Percentiles rank a stretch among this genome's conserved stretches.
These are phyloP conservation scores for Massariosphaeria phaeospora DNA, from an alignment of 495 filamentous ascomycete genomes.

Conservation along the genomic window DNA sequence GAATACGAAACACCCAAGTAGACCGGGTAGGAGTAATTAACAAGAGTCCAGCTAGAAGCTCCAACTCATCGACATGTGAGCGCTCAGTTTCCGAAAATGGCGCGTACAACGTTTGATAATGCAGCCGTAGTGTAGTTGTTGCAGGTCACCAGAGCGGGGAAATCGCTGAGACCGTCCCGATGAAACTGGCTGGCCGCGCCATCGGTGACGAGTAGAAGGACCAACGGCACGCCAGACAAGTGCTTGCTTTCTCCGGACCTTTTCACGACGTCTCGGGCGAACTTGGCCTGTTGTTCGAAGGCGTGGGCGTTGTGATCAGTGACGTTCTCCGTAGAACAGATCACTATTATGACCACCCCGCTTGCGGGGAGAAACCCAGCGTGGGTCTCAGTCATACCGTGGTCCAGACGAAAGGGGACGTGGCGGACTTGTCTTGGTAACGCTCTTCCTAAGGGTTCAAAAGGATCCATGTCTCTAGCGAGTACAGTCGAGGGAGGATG, in stretches of 20 bases:
- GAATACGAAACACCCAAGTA: too few species aligned
- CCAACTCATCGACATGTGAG: too few species aligned
- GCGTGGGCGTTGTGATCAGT: not conserved
- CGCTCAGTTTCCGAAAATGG: constrained; percentile 25
- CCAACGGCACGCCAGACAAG: constrained; percentile 9
- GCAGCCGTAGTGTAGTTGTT: constrained; percentile 21
- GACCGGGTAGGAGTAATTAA: too few species aligned
- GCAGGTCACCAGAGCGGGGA: constrained; percentile 18
- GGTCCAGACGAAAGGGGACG: constrained; percentile 39
- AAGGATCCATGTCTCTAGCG: constrained; percentile 38
- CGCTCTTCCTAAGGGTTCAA: constrained; percentile 41
- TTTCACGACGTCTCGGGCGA: constrained; percentile 12
- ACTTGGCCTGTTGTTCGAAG: constrained; percentile 20
- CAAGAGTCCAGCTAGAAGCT: too few species aligned
- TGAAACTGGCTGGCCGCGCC: not conserved
- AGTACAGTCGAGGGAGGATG: constrained; percentile 22
- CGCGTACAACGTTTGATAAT: constrained; percentile 8
- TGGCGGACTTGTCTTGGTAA: constrained; percentile 38
- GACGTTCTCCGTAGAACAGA: constrained; percentile 19
- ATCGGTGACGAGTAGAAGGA: constrained; percentile 24
- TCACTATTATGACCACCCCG: constrained; percentile 36
- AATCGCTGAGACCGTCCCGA: constrained; percentile 11
- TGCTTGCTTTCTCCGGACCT: not conserved
- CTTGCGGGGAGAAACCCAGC: constrained; percentile 36
- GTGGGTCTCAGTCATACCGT: constrained; percentile 40